Percentiles rank a stretch among this genome's conserved stretches.
Conservation (phyloP, 2,329 filamentous ascomycete genomes). For the Penicillium sp. region DNA sequence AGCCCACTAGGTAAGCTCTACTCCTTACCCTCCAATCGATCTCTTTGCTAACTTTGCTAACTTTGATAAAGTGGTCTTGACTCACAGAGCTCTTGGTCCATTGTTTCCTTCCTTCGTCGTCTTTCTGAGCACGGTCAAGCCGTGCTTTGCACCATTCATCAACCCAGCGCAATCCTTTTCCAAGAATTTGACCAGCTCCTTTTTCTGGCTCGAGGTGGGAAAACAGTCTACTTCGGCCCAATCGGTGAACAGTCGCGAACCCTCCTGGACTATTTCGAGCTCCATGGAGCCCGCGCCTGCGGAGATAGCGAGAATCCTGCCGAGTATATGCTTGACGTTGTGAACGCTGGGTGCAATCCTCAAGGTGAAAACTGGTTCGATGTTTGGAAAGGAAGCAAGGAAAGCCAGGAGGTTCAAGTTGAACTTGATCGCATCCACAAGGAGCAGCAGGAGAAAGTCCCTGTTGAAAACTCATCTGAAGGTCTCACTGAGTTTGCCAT, state of each 20-base stretch:
- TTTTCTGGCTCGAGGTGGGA: constrained; percentile 62
- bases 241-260: constrained; percentile 57
- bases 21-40: not conserved
- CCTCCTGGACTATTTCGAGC: constrained; percentile 63
- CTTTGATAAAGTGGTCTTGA: constrained; percentile 67
- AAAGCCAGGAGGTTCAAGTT: constrained; percentile 54
- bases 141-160: constrained; percentile 87
- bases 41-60: constrained; percentile 4
- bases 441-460: constrained; percentile 37
- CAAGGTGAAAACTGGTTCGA: constrained; percentile 59
- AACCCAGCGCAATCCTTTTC: constrained; percentile 85
- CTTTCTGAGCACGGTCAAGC: constrained; percentile 81
- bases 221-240: constrained; percentile 65
- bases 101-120: constrained; percentile 77
- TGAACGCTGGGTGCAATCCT: constrained; percentile 39
- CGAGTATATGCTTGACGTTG: constrained; percentile 69
- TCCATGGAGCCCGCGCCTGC: constrained; percentile 60
- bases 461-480: constrained; percentile 38
- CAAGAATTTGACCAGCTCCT: constrained; percentile 69
- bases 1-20: constrained; percentile 57
- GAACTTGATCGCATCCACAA: constrained; percentile 60
- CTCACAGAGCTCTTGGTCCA: constrained; percentile 84
- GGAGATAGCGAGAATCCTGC: constrained; percentile 66
- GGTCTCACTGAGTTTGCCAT: constrained; percentile 74
- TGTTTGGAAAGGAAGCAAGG: constrained; percentile 59